These are phyloP conservation scores for Curvularia sp. DNA, from an alignment of 2,329 filamentous ascomycete genomes.

Conservation along the genomic window DNA sequence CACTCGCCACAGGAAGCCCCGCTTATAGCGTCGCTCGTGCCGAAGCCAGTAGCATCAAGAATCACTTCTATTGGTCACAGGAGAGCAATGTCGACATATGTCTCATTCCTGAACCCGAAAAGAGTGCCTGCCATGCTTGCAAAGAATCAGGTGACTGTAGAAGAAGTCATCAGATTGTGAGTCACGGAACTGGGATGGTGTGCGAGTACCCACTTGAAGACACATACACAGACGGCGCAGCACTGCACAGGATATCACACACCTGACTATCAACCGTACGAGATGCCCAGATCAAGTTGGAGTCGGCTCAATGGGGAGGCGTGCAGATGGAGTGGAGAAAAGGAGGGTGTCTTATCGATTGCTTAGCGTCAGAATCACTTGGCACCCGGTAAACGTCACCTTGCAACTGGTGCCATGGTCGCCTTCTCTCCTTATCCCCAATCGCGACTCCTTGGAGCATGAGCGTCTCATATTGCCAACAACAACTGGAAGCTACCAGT, in stretches of 20 bases:
- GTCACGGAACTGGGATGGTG: slow-evolving; percentile 3
- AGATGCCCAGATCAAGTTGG: not conserved
- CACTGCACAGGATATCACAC: not conserved
- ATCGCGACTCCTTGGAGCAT: not conserved
- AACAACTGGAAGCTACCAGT: not conserved
- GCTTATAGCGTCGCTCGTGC: not conserved
- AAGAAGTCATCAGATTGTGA: not conserved
- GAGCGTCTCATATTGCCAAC: not conserved
- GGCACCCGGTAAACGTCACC: slow-evolving; percentile 16
- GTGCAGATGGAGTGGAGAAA: not conserved
- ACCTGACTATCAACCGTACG: not conserved
- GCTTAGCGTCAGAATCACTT: slow-evolving; percentile 14
- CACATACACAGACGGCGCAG: not conserved
- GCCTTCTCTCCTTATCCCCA: not conserved
- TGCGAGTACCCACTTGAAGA: not conserved
- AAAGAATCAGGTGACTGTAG: not conserved
- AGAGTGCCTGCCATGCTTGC: not conserved
- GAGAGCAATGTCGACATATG: not conserved
- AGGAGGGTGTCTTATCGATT: slow-evolving; percentile 15
- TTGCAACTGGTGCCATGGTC: slow-evolving; percentile 11
- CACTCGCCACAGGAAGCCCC: not conserved
- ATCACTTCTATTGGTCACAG: not conserved
- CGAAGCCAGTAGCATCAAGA: not conserved
- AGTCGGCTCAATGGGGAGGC: not conserved
- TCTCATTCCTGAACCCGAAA: not conserved